Conservation (phyloP, 1,284 basidiomycete genomes). For the Rhizoctonia solani region DNA sequence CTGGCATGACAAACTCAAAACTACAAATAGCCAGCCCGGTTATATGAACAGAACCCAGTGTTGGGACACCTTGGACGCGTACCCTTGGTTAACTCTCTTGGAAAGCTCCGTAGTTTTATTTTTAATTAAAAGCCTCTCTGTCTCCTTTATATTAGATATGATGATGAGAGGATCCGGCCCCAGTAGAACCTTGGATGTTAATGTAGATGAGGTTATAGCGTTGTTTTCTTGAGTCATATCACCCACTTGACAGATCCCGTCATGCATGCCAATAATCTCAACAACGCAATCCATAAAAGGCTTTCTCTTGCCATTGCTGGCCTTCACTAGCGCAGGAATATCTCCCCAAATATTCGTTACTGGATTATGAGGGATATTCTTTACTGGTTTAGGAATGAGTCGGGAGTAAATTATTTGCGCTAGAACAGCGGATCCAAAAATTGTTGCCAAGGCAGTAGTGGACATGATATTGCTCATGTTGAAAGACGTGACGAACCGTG, state of each 20-base stretch:
- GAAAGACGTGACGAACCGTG: too few relatives aligned
- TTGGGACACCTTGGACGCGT: not conserved
- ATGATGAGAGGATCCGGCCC: slow-evolving; percentile 1
- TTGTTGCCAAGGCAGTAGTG: too few relatives aligned
- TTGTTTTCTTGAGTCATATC: too few relatives aligned
- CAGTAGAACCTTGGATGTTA: slow-evolving; percentile 3
- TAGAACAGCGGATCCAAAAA: too few relatives aligned
- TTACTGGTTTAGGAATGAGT: too few relatives aligned
- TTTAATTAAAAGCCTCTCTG: not conserved
- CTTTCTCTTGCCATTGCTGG: not conserved
- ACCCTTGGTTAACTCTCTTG: not conserved
- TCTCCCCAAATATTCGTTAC: slow-evolving; percentile 7
- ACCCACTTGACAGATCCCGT: slow-evolving; percentile 6
- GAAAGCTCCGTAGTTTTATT: not conserved
- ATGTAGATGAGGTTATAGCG: too few relatives aligned
- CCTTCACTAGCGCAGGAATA: not conserved
- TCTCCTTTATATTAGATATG: not conserved
- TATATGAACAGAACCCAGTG: too few relatives aligned
- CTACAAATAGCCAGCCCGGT: too few relatives aligned
- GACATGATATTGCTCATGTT: too few relatives aligned
- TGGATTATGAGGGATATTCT: slow-evolving; percentile 18
- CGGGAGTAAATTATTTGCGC: too few relatives aligned
- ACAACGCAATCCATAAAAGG: slow-evolving; percentile 13
- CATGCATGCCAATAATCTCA: not conserved
- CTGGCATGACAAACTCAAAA: too few relatives aligned